Conservation (phyloP, 192 early-diverging fungal genomes). For the Chytriomyces confervae region DNA sequence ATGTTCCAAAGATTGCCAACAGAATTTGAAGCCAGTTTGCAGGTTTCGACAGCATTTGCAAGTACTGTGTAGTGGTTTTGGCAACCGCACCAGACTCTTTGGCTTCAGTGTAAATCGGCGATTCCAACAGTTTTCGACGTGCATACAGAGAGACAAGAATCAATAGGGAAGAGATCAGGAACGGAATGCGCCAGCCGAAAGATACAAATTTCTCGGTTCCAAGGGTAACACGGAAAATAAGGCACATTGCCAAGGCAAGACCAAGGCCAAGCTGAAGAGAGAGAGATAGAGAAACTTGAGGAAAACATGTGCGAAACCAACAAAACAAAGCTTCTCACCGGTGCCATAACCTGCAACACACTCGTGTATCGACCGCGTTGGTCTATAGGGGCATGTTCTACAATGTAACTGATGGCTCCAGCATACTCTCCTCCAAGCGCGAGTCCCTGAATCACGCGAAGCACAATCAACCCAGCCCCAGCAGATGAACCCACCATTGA, state of each 20-base stretch:
- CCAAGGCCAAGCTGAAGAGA: conserved; percentile 26
- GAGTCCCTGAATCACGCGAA: conserved; percentile 39
- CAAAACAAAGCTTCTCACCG: background rate
- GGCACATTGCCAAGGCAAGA: conserved; percentile 20
- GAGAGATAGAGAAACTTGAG: background rate
- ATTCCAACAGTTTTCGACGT: conserved; percentile 39
- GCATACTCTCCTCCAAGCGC: conserved; percentile 47
- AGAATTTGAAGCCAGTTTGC: conserved; percentile 19
- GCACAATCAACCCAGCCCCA: conserved; percentile 36
- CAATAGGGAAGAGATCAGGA: conserved; percentile 39
- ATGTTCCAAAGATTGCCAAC: conserved; percentile 28
- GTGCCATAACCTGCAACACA: conserved; percentile 37
- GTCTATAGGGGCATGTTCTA: conserved; percentile 31
- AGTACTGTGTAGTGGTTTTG: conserved; percentile 1
- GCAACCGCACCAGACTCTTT: conserved; percentile 28
- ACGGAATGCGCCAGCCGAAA: conserved; percentile 45
- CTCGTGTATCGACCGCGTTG: conserved; percentile 35
- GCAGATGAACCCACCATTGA: conserved; percentile 26
- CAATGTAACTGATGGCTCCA: conserved; percentile 40
- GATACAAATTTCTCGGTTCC: conserved; percentile 3
- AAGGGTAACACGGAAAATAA: conserved; percentile 19
- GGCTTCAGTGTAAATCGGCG: conserved; percentile 28
- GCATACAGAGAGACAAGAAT: conserved; percentile 32
- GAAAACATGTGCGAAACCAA: background rate
- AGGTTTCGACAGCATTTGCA: background rate